A percentile compares a stretch with the other conserved stretches of the same genome.
These are phyloP conservation scores for Setomelanomma holmii DNA, from an alignment of 2,329 filamentous ascomycete species.

Conservation along the genomic window DNA sequence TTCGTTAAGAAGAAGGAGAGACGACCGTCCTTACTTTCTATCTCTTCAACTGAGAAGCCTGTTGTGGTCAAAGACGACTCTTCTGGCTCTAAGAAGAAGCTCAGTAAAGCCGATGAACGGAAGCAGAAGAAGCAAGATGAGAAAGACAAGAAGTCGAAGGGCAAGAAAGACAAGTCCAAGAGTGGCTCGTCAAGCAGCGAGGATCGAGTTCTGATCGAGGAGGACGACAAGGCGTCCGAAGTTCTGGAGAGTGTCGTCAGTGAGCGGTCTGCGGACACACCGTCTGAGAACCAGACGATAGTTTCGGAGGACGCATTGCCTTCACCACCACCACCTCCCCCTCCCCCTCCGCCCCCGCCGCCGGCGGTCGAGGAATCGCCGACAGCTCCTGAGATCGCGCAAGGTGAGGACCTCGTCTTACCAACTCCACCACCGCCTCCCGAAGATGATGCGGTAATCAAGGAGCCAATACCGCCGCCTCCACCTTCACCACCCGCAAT, in stretches of 20 bases:
- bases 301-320: not conserved
- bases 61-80: constrained; percentile 13
- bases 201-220: constrained; percentile 14
- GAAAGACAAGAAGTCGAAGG: constrained; percentile 29
- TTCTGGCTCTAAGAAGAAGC: constrained; percentile 27
- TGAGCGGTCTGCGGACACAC: constrained; percentile 12
- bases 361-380: constrained; percentile 2
- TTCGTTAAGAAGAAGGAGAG: constrained; percentile 34
- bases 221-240: constrained; percentile 25
- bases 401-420: too few relatives aligned
- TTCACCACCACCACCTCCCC: not conserved
- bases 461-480: too few relatives aligned
- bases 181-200: constrained; percentile 11
- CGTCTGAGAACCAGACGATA: constrained; percentile 1
- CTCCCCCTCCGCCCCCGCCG: too few relatives aligned
- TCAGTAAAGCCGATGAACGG: constrained; percentile 33
- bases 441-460: too few relatives aligned
- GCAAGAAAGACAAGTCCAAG: constrained; percentile 24
- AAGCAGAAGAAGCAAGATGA: constrained; percentile 35
- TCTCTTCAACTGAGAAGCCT: constrained; percentile 22
- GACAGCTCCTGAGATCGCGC: too few relatives aligned
- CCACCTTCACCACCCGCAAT: too few relatives aligned
- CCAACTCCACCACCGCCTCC: too few relatives aligned
- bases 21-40: constrained; percentile 23
- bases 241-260: constrained; percentile 15